A percentile compares a stretch with the other conserved stretches of the same genome.
phyloP scores from a whole-genome alignment of 176 grass and related monocot genomes.

The Lolium perenne region DNA sequence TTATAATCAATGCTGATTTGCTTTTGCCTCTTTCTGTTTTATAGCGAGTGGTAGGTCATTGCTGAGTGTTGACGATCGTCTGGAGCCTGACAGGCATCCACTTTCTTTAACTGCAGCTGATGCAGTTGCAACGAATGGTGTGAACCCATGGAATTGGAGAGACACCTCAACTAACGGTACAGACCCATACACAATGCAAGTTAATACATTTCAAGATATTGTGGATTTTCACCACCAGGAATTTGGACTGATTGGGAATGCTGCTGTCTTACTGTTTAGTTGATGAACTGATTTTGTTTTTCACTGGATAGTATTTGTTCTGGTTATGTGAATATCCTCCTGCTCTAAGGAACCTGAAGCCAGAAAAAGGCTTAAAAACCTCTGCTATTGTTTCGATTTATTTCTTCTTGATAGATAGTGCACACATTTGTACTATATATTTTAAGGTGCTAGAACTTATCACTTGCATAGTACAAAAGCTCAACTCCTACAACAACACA shows the following conservation, averaged over 20 bases:
- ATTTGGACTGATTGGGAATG: slow-evolving; percentile 16
- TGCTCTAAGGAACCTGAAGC: slow-evolving; percentile 22
- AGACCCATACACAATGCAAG: slow-evolving; percentile 7
- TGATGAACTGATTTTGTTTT: slow-evolving; percentile 20
- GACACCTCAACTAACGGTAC: slow-evolving; percentile 86
- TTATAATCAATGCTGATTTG: not conserved
- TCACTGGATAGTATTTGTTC: slow-evolving; percentile 30
- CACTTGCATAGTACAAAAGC: not conserved
- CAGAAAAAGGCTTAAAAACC: slow-evolving; percentile 2
- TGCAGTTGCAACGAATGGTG: slow-evolving; percentile 81
- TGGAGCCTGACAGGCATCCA: slow-evolving; percentile 73
- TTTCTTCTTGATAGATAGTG: not conserved
- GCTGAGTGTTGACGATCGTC: slow-evolving; percentile 65
- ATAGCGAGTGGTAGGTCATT: slow-evolving; percentile 78
- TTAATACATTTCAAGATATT: slow-evolving; percentile 3
- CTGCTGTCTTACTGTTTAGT: slow-evolving; percentile 16
- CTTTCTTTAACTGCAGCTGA: slow-evolving; percentile 77
- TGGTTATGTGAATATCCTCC: slow-evolving; percentile 7
- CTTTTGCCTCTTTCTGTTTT: slow-evolving; percentile 40
- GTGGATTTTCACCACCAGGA: not conserved
- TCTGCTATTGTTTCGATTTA: not conserved
- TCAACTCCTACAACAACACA: not conserved
- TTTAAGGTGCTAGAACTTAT: slow-evolving; percentile 18
- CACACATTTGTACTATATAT: not conserved
- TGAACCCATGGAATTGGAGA: slow-evolving; percentile 97